These are phyloP conservation scores for Solanum raphanifolium DNA, from an alignment of 257 asterid genomes.

Conservation along the genomic window DNA sequence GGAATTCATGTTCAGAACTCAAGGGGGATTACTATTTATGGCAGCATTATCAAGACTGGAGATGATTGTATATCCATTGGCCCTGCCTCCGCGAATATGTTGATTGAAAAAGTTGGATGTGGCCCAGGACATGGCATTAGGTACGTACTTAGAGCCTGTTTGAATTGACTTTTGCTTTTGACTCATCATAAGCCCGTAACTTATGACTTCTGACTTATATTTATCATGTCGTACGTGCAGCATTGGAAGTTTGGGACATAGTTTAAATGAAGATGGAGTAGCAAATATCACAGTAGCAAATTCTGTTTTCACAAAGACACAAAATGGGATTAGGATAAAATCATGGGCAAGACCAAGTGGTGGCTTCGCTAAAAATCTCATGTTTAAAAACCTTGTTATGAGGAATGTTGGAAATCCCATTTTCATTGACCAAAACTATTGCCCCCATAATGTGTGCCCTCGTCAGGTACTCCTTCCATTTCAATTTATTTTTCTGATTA, in stretches of 20 bases:
- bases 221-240: conserved; percentile 14
- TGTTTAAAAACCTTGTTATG: conserved; percentile 43
- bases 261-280: conserved; percentile 15
- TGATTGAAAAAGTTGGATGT: conserved; percentile 43
- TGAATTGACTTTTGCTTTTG: not conserved
- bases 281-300: conserved; percentile 47
- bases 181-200: too few relatives aligned
- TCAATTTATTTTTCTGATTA: not conserved
- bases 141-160: not conserved
- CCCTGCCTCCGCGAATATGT: conserved; percentile 51
- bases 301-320: conserved; percentile 51
- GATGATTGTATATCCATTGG: conserved; percentile 21
- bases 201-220: too few relatives aligned
- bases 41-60: not conserved
- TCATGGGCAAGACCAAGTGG: conserved; percentile 62
- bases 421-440: conserved; percentile 59
- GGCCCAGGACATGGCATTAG: conserved; percentile 90
- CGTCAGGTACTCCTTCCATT: conserved; percentile 21
- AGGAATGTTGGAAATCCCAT: conserved; percentile 51
- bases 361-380: conserved; percentile 43
- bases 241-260: conserved; percentile 38
- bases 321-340: conserved; percentile 63
- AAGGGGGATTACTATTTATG: not conserved
- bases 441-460: conserved; percentile 49
- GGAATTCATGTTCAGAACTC: conserved; percentile 4